Conservation (phyloP, 306 rosid genomes). For the Trifolium fragiferum region DNA sequence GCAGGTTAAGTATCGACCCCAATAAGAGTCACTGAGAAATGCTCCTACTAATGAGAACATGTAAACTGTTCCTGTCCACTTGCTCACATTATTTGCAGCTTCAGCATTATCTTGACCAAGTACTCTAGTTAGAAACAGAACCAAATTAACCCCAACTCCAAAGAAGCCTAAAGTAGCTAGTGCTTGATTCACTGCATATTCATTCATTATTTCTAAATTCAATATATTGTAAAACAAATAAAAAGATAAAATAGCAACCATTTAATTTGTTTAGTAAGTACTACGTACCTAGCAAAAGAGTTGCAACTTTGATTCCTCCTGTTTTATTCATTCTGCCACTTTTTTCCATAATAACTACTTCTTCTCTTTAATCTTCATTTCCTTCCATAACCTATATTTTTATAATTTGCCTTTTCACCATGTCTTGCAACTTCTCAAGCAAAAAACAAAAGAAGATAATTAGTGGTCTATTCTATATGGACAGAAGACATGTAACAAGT, state of each 20-base stretch:
- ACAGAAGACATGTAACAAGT: background rate
- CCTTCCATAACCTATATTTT: constrained; percentile 46
- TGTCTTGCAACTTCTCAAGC: background rate
- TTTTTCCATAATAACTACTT: constrained; percentile 13
- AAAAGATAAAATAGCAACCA: background rate
- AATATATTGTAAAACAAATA: background rate
- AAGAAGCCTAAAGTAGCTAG: constrained; percentile 71
- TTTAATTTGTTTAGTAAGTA: constrained; percentile 19
- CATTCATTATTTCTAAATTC: background rate
- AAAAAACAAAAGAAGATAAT: background rate
- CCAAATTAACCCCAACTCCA: constrained; percentile 75
- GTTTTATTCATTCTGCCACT: constrained; percentile 25
- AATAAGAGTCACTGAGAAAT: constrained; percentile 69
- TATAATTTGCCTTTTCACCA: constrained; percentile 10
- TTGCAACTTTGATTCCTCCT: constrained; percentile 63
- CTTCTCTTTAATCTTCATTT: constrained; percentile 38
- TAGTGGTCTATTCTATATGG: background rate
- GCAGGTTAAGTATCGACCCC: constrained; percentile 70
- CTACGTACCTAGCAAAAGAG: constrained; percentile 55
- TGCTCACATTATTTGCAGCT: constrained; percentile 71
- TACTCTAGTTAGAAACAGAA: constrained; percentile 66
- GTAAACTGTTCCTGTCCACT: constrained; percentile 76
- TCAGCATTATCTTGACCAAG: constrained; percentile 59
- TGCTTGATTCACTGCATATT: constrained; percentile 62
- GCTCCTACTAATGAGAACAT: constrained; percentile 67